Base-by-base conservation (phyloP, 2,329 filamentous ascomycete genomes). In the Penicillium verrucosum region DNA sequence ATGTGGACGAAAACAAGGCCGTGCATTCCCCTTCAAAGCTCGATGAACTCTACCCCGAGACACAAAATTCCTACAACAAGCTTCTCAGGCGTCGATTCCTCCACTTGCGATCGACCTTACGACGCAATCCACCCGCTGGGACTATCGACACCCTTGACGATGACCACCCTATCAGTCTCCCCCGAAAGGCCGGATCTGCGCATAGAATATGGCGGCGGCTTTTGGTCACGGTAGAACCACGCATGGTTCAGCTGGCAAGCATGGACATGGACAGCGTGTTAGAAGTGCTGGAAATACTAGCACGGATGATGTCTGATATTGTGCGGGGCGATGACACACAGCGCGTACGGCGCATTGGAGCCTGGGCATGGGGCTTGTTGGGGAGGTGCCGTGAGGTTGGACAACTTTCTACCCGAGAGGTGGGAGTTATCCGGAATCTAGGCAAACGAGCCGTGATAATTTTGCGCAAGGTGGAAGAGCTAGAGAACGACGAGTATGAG, bases 311-410 rank as follows among this genome's bases (percentile, higher is more conserved):
- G 29, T 80, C 81, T 18, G 84, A 85, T 51, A 85, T 84, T 58
- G 84, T 89, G 50, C 81, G 88, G 51, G 82, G 81, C 44, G 82
- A 81, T 48, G 83, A 82, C n/a, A 74, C 79, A 23, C 80, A 81
- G 30, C 77, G 91, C 30, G 79, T 84, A 27, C 82, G 84, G 65
- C 82, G 86, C 46, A 85, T 89, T 5, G 92, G 90, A 58, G 82
- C 85, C 16, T 97, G 93, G 93, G 78, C 90, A 4, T 97, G 92
- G 92, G 86, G 88, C 0, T 74, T 96, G 56, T 78, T 97, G 43
- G 90, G 89, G 3, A 83, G 86, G 56, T 81, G 93, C 57, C 87
- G 89, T 0, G 89, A 90, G 36, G 77, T 85, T 10, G 91, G 91
- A 1, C 86, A 89, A 71, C 77, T 97, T 70, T 84, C 85, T 59